Base-by-base conservation (phyloP, 768 basidiomycete species). In the Lactarius hengduanensis region DNA sequence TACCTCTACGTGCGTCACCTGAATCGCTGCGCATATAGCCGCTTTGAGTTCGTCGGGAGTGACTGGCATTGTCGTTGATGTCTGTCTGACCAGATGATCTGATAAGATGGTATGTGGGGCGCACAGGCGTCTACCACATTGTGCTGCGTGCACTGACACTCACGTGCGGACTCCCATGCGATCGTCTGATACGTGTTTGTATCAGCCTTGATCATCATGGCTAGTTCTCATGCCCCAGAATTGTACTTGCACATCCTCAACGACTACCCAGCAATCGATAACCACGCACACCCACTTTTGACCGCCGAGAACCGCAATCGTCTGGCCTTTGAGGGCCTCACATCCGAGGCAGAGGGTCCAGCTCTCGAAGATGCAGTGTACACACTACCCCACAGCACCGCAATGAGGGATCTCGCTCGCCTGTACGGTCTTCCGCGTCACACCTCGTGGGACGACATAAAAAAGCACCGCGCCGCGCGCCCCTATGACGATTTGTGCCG, bases 251-350 rank as follows among this genome's bases (percentile, higher is more conserved):
- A 64, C 22, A 61, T 70, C 32, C 47, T 69, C 18, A 65, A 71
- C 36, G 53, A 59, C 30, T 82, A 78, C 59, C 88, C 87, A 22
- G 84, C 84, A 0, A 89, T 90, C 72, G 90, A 92, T 77, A 91
- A 92, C 73, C 91, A 92, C 72, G 88, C 90, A 0, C 91, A 92
- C 72, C 87, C 90, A 1, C 77, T 93, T 22, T 78, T 92, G 57
- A 77, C 78, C 28, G 78, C 76, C 7, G 76, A 76, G 22, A 72
- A 83, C 61, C 81, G 86, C 36, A 59, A 76, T 26, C 68, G 65
- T 4, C 70, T 90, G 20, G 81, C 86, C 0, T 83, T 91, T 67
- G 87, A 92, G 65, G 85, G 85, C 0, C 72, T 89, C 57, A 77
- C 88, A 54, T 87, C 88, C 2, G 90, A 92, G 73, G 87, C 89